A percentile compares a stretch with the other conserved stretches of the same genome.
phyloP scores from a whole-genome alignment of 805 yeast genomes.

The Candida ipomoeae region DNA sequence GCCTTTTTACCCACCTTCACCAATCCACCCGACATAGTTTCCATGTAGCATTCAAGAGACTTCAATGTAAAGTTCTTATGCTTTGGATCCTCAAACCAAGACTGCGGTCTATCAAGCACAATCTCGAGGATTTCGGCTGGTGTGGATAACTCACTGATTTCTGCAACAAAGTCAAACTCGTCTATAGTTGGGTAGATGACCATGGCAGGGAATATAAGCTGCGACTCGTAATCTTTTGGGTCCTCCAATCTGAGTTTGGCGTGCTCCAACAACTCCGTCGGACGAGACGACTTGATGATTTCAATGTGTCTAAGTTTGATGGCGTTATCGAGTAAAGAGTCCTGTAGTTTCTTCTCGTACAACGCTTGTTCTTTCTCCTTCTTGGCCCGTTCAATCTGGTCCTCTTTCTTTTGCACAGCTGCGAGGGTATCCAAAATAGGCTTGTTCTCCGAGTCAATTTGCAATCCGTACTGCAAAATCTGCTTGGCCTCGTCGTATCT shows the following conservation, averaged over 20 bases:
- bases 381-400: constrained; percentile 23
- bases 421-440: constrained; percentile 47
- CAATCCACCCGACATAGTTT: constrained; percentile 77
- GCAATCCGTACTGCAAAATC: constrained; percentile 60
- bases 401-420: constrained; percentile 37
- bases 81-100: constrained; percentile 62
- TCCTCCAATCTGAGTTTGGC: constrained; percentile 59
- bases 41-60: constrained; percentile 71
- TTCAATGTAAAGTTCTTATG: constrained; percentile 57
- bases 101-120: constrained; percentile 59
- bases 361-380: constrained; percentile 35
- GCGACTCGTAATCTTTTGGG: constrained; percentile 65
- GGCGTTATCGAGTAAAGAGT: constrained; percentile 52
- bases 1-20: constrained; percentile 80
- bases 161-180: constrained; percentile 78
- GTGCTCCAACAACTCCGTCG: constrained; percentile 52
- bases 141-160: constrained; percentile 67
- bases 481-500: constrained; percentile 68
- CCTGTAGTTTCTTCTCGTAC: constrained; percentile 39
- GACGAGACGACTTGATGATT: constrained; percentile 45
- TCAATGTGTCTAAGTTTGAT: constrained; percentile 55
- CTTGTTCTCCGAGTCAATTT: constrained; percentile 54
- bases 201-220: constrained; percentile 76
- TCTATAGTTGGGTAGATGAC: constrained; percentile 77
- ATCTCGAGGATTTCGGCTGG: constrained; percentile 58